phyloP scores from a whole-genome alignment of 2,329 filamentous ascomycete species.

The Colletotrichum viniferum region DNA sequence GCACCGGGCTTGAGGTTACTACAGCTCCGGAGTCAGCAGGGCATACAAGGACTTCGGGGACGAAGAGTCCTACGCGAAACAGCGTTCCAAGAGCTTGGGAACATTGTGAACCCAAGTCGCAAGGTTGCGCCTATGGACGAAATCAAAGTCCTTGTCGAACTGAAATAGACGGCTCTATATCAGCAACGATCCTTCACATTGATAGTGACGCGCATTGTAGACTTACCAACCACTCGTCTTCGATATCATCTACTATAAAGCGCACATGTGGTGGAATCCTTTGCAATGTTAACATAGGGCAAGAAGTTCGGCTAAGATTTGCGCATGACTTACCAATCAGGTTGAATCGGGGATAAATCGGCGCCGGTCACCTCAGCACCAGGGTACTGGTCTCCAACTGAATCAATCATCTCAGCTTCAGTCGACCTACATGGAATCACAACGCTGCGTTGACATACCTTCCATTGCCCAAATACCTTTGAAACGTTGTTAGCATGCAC shows the following conservation, averaged over 20 bases:
- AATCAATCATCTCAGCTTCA: neutral
- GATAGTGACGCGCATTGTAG: accelerated
- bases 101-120: neutral
- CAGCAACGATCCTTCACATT: neutral
- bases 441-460: neutral
- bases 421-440: neutral
- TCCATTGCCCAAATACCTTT: neutral
- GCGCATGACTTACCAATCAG: neutral
- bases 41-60: neutral
- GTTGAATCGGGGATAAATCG: neutral
- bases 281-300: neutral
- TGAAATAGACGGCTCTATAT: neutral
- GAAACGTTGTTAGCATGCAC: neutral
- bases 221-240: neutral
- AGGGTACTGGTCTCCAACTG: neutral
- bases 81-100: neutral
- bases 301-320: neutral
- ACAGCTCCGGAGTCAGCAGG: neutral
- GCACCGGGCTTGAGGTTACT: constrained; percentile 41
- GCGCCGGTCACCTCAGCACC: neutral
- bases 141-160: neutral
- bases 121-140: neutral
- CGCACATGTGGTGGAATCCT: neutral
- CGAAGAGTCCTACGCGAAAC: neutral
- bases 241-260: neutral